Evolutionary conservation across 1,284 basidiomycete genomes (phyloP), one percentile per base, ranked within the genome.

Genomic region (Irpex rosettiformis): DNA sequence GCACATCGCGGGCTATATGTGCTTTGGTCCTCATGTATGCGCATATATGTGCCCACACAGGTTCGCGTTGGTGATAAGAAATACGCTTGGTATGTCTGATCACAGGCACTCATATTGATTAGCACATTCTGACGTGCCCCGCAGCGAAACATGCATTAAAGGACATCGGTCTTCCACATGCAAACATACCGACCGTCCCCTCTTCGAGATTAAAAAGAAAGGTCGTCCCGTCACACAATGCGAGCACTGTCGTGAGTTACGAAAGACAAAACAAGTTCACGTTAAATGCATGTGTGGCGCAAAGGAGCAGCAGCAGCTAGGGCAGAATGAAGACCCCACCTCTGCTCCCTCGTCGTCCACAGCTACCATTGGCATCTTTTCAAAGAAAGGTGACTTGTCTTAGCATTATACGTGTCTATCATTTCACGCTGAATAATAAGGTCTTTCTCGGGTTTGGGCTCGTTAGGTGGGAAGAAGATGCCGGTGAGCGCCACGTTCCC

Each of bases 31-130:
- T 37, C 33, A 37, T 16, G 33, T 37, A 37, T 37, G 33, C 33
- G 13, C 51, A 49, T n/a, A 22, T 43, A 42, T 25, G 13, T 18
- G n/a, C 42, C 49, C n/a, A 42, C 62, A 28, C 27, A 89, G 90
- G 89, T 93, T 66, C 78, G 88, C 69, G 81, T 92, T 70, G 85
- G 83, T 73, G 84, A 84, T 71, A 91, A 88, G 77, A 92, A 92
- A 75, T 90, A 89, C 68, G 88, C 88, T 62, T 90, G 88, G 88
- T 90, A 70, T 49, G 83, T 40, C 43, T 45, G 13, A 8, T 7
- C 11, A 7, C 28, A 10, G 18, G 49, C 27, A 28, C 25, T 27
- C 24, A 6, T 6, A 30, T 67, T 48, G 52, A n/a, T n/a, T 45
- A 1, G 18, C 11, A 28, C 43, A 28, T 4, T 3, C 16, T 58